Percentiles rank a stretch among this genome's conserved stretches.
Conservation (phyloP, 2,329 filamentous ascomycete genomes). For the Exophiala sp. region DNA sequence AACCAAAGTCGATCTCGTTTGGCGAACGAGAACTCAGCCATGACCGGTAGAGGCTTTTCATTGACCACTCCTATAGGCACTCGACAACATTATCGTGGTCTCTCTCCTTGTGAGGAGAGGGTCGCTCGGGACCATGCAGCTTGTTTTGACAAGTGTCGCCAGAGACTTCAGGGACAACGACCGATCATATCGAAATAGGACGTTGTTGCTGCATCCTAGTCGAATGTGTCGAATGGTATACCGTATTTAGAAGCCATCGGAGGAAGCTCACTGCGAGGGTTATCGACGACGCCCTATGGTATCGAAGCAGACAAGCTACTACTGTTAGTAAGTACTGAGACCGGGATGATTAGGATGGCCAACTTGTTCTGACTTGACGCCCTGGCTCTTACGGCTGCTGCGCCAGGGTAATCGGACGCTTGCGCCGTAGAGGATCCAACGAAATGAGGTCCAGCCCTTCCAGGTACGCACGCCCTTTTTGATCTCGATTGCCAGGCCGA, state of each 20-base stretch:
- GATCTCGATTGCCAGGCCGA: not conserved
- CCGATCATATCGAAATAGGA: no score
- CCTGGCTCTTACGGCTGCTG: not conserved
- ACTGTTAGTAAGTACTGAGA: no score
- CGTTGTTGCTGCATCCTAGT: not conserved
- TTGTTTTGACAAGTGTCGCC: no score
- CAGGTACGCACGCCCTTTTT: conserved; percentile 2
- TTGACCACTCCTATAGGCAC: not conserved
- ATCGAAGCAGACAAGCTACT: not conserved
- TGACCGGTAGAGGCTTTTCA: no score
- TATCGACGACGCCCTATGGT: not conserved
- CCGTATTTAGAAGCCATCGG: not conserved
- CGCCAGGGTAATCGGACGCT: not conserved
- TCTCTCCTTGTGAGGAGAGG: not conserved
- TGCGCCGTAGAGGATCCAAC: conserved; percentile 11
- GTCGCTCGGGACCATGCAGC: no score
- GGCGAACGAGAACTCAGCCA: not conserved
- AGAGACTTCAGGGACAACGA: not conserved
- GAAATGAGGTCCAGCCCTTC: conserved; percentile 6
- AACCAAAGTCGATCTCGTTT: not conserved
- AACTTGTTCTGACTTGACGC: conserved; percentile 6
- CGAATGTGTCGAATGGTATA: not conserved
- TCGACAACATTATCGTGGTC: not conserved
- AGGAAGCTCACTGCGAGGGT: not conserved
- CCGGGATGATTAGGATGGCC: conserved; percentile 3